These are phyloP conservation scores for Delitschia confertaspora DNA, from an alignment of 495 filamentous ascomycete species.

Conservation along the genomic window DNA sequence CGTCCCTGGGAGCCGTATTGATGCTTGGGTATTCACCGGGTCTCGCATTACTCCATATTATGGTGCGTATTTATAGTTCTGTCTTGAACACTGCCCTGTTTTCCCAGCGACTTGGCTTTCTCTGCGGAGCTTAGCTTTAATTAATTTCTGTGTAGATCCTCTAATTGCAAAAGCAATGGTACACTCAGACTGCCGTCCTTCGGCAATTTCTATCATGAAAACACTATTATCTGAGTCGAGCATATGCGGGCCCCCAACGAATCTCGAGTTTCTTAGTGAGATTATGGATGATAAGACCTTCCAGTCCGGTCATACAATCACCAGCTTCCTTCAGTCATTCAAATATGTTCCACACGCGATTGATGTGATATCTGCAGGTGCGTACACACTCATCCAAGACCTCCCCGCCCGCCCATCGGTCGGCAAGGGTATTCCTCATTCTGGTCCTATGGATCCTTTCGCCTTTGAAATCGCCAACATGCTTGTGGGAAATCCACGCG, in stretches of 20 bases:
- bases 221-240: constrained; percentile 36
- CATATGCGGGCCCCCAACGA: constrained; percentile 50
- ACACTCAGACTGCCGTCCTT: constrained; percentile 37
- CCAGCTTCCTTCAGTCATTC: constrained; percentile 45
- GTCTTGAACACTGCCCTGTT: too few relatives aligned
- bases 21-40: constrained; percentile 54
- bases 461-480: constrained; percentile 48
- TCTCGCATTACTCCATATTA: constrained; percentile 48
- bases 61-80: constrained; percentile 30
- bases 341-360: constrained; percentile 44
- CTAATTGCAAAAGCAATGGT: constrained; percentile 56
- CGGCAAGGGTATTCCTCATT: constrained; percentile 43
- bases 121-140: constrained; percentile 3
- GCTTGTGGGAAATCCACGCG: constrained; percentile 47
- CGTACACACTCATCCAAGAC: constrained; percentile 53
- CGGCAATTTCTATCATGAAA: constrained; percentile 40
- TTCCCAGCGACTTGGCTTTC: not conserved
- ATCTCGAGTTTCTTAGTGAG: constrained; percentile 45
- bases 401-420: constrained; percentile 47
- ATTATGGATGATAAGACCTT: constrained; percentile 41
- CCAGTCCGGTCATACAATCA: constrained; percentile 43
- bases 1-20: constrained; percentile 42
- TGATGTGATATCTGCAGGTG: constrained; percentile 48
- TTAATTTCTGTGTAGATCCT: constrained; percentile 39
- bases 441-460: constrained; percentile 50